Evolutionary conservation across 2,329 filamentous ascomycete genomes (phyloP), one percentile per base, ranked within the genome.

Genomic region (Colletotrichum orchidophilum): DNA sequence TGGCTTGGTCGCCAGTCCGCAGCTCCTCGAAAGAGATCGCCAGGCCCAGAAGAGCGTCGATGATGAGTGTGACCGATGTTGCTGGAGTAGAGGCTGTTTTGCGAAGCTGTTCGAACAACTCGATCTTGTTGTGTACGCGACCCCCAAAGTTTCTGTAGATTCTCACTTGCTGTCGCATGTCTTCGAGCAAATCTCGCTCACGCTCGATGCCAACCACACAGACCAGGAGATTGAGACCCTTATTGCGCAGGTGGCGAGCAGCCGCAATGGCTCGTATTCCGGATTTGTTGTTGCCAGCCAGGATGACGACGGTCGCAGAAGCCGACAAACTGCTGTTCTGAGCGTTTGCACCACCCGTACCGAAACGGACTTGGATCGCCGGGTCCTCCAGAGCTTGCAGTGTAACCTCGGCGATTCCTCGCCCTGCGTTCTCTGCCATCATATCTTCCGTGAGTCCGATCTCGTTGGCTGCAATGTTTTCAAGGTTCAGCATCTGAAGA

Each of bases 281-380:
- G 1, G 92, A 95, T 75, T 94, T 94, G 81, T 97, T 96, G 80
- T 98, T 98, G n/a, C 96, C 96, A 0, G 94, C 95, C n/a, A 98
- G 86, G 7, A 98, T 90, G 26, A 97, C 90, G 35, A 90, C 83
- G 0, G 86, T 85, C 66, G 78, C 74, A 31, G 81, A 73, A 67
- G 33, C 46, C 11, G 69, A 74, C 73, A 18, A 75, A 72, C 9
- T 74, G 35, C 58, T 76, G 46, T 72, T 80, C 55, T 76, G 79
- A 7, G 76, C 75, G 21, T 77, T 78, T 5, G 75, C 70, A 3
- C 77, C 75, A 26, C 74, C 84, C 59, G 79, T 86, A 57, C 83
- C 84, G 24, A 87, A 80, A 12, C 83, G 88, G 57, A 87, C 86
- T 80, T 84, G 90, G 78, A 87, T 88, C 60, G 86, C 91, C 70